Evolutionary conservation across 768 basidiomycete genomes (phyloP), one percentile per base, ranked within the genome.

Genomic region (Leccinum imitatum): DNA sequence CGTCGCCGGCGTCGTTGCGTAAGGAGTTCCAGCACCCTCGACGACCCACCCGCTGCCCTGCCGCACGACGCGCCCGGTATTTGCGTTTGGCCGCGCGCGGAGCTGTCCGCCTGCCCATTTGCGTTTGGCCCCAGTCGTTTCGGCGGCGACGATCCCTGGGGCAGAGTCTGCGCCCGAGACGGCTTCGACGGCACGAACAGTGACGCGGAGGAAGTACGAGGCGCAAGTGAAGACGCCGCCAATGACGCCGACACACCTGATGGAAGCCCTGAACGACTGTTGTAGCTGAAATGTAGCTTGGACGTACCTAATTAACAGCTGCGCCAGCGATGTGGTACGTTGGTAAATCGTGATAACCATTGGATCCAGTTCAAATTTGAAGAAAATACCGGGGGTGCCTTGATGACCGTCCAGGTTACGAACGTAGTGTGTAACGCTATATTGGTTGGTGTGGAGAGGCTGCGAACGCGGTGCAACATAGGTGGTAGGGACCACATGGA

Each of bases 361-460:
- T 1, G 95, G 94, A 70, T 99, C 96, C 39, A 98, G 76, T 59
- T 99, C 95, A 72, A 93, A 98, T 75, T 98, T 97, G 88, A 98
- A 97, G 80, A 96, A 98, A 71, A 98, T 96, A 15, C 92, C 95
- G 0, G 96, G 96, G 0, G 93, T 88, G 7, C 91, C 92, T 15
- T 79, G 76, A 63, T 91, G 85, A 69, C 92, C 90, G 19, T 84
- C 77, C 3, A 97, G 77, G 17, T 83, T 80, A 31, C 91, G 86
- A 2, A 84, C 86, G 65, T 98, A 96, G 75, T 97, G 93, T 0
- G 93, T 98, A 6, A 98, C 96, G 50, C 91, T 92, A 76, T 98
- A 98, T 73, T 96, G 92, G 69, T 91, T 83, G 3, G 92, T 94
- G 44, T 82, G 71, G 3, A 93, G 74, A 4, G 90, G 88, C 0